phyloP scores from a whole-genome alignment of 768 basidiomycete species.

The Daedaleopsis sinensis region DNA sequence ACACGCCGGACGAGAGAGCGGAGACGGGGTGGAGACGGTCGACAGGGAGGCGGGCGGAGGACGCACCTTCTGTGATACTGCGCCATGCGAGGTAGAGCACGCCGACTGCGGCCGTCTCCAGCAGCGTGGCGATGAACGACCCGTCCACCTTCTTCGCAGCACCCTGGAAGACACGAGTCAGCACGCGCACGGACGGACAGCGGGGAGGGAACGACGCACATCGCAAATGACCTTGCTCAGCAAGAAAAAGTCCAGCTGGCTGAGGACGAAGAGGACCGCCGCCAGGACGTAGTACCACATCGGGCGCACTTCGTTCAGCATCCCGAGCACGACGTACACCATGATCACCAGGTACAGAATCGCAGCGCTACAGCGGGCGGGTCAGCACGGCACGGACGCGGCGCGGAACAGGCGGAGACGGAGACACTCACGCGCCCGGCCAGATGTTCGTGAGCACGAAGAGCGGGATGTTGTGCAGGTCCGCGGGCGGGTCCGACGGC shows the following conservation, averaged over 20 bases:
- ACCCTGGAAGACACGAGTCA: conserved; percentile 40
- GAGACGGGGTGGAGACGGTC: background rate
- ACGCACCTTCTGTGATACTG: conserved; percentile 85
- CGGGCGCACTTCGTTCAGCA: conserved; percentile 80
- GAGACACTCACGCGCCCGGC: conserved; percentile 66
- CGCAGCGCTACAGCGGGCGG: conserved; percentile 49
- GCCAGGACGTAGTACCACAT: conserved; percentile 78
- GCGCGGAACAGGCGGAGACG: background rate
- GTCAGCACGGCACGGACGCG: no score
- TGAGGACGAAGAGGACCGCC: conserved; percentile 75
- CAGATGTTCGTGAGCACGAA: conserved; percentile 83
- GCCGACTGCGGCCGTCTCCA: conserved; percentile 76
- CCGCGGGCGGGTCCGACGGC: conserved; percentile 55
- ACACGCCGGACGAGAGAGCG: background rate
- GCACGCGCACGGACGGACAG: background rate
- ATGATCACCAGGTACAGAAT: conserved; percentile 75
- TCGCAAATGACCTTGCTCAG: conserved; percentile 76
- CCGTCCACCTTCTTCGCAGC: conserved; percentile 78
- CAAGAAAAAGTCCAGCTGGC: conserved; percentile 84
- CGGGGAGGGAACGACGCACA: conserved; percentile 40
- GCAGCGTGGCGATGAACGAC: conserved; percentile 81
- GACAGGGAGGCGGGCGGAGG: background rate
- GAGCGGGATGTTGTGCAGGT: conserved; percentile 68
- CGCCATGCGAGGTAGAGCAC: conserved; percentile 80
- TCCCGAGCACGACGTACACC: conserved; percentile 74